Evolutionary conservation across 1,284 basidiomycete species (phyloP), one percentile per base, ranked within the genome.

Genomic region (Leccinum brunneo-olivaceum): DNA sequence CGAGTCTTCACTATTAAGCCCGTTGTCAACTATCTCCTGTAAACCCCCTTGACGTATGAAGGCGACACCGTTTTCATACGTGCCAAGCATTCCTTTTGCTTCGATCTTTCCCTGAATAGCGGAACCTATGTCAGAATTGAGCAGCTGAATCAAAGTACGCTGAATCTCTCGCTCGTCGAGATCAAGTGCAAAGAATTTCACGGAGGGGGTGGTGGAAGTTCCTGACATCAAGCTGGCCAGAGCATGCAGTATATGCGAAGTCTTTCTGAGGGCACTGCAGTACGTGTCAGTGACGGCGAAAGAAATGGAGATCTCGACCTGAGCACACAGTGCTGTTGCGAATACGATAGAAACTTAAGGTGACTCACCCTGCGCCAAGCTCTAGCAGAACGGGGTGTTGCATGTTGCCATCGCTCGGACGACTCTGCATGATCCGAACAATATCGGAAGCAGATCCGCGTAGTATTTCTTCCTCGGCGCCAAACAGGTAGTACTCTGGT

Each of bases 111-210:
- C 87, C 32, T 69, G 52, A 8, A 92, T 70, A 20, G 68, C 65
- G n/a, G 69, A 60, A 19, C 89, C 89, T 41, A 89, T 70, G 9
- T 76, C 71, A 12, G 72, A 86, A 53, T 68, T 62, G 32, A 74
- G 65, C 51, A 98, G 81, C 56, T 84, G 74, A 28, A 68, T 68
- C 36, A 98, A 73, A 4, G 90, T 90, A 19, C 92, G 81, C 50
- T 84, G 76, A 25, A 98, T 80, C 61, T 97, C 92, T 42, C 77
- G 76, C 53, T 84, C 74, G 63, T 95, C 91, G 21, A 98, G 81
- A 60, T 98, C 95, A 42, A 98, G 83, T 11, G 94, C 92, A 68
- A 90, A 93, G 66, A 96, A 98, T 1, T 82, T 87, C 57, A 89
- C 79, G 9, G 79, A 77, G 1, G 79, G 68, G 14, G 62, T 49